Conservation (phyloP, 1,284 basidiomycete genomes). For the Gymnopus androsaceus region DNA sequence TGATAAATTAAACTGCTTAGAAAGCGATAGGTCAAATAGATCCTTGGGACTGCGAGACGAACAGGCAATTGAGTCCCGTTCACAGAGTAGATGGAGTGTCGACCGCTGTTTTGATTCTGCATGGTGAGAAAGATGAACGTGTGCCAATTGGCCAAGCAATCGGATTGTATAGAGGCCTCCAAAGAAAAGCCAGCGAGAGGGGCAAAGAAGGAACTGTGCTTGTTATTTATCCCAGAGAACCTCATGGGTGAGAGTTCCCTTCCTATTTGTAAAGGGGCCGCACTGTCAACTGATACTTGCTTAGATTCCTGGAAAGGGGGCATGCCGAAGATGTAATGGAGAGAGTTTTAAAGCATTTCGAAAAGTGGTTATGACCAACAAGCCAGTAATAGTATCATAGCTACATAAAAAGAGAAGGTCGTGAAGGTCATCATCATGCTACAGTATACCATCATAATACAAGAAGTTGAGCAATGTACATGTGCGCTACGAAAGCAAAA, state of each 20-base stretch:
- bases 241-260: constrained; percentile 30
- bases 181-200: constrained; percentile 22
- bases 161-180: constrained; percentile 32
- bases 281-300: not conserved
- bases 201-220: constrained; percentile 29
- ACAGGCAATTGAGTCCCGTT: constrained; percentile 22
- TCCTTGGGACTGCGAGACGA: constrained; percentile 10
- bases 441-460: not conserved
- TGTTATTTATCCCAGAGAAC: constrained; percentile 34
- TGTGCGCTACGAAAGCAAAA: not conserved
- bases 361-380: not conserved
- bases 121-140: constrained; percentile 34
- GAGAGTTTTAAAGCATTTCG: constrained; percentile 1
- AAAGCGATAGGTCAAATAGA: constrained; percentile 3
- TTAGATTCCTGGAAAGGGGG: constrained; percentile 31
- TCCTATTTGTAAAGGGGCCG: not conserved
- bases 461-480: not conserved
- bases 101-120: constrained; percentile 33
- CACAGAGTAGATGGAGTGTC: not conserved
- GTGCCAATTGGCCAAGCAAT: constrained; percentile 27
- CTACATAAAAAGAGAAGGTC: not conserved
- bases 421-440: not conserved
- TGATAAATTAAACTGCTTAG: constrained; percentile 4
- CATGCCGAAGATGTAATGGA: constrained; percentile 29
- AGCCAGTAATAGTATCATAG: not conserved